Percentiles rank a stretch among this genome's conserved stretches.
Evolutionary conservation across 164 flowering plant genomes (phyloP).

Genomic region (Berberis thunbergii): DNA sequence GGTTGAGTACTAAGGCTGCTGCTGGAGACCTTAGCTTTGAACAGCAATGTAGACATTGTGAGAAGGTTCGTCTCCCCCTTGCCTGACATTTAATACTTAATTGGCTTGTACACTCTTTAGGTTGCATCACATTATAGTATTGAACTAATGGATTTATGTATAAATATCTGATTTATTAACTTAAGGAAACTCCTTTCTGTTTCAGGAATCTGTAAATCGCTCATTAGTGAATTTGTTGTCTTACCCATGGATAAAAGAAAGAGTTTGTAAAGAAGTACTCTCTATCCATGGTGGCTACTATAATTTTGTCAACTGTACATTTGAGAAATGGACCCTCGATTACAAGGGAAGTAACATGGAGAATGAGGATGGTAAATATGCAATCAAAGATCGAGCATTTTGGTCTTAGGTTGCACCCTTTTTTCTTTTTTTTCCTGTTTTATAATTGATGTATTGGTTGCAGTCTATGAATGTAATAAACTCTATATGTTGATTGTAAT

Average conservation of each 20-base stretch:
- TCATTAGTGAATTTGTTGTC: constrained; percentile 63
- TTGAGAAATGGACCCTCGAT: constrained; percentile 94
- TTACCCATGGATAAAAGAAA: constrained; percentile 89
- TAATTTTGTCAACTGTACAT: constrained; percentile 71
- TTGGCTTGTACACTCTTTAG: too few species aligned
- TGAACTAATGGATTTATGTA: too few species aligned
- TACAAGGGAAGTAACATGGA: constrained; percentile 22
- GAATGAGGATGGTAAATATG: constrained; percentile 14
- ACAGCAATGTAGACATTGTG: constrained; percentile 86
- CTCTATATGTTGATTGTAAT: too few species aligned
- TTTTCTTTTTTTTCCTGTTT: too few species aligned
- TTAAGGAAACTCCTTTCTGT: background rate
- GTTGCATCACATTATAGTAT: too few species aligned
- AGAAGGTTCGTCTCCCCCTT: constrained; percentile 43
- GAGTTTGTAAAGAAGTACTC: constrained; percentile 45
- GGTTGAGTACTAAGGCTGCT: constrained; percentile 41
- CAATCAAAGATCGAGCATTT: constrained; percentile 35
- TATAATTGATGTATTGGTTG: too few species aligned
- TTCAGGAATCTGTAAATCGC: constrained; percentile 74
- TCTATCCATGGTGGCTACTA: constrained; percentile 91
- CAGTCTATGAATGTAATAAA: too few species aligned
- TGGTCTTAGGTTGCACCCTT: constrained; percentile 40
- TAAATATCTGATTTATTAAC: too few species aligned
- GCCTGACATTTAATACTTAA: background rate
- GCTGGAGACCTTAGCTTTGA: constrained; percentile 66